These are phyloP conservation scores for Rubia tinctorum DNA, from an alignment of 305 asterid genomes.

Conservation along the genomic window DNA sequence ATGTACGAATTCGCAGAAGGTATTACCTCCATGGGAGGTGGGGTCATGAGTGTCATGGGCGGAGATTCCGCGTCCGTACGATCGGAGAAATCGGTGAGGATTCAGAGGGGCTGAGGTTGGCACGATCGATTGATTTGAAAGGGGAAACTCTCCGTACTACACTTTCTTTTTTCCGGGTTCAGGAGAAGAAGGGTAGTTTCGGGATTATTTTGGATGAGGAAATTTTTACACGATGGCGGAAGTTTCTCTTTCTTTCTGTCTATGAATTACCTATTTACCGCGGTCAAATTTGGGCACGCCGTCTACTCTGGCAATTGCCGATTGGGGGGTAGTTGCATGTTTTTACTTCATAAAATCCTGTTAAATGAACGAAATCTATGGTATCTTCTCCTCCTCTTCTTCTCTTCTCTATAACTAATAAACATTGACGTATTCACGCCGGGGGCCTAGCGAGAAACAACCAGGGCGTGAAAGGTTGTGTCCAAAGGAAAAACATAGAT, in stretches of 20 bases:
- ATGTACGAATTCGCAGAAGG: not conserved
- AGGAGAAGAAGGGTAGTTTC: not conserved
- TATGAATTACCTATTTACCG: not conserved
- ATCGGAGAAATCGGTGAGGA: conserved; percentile 16
- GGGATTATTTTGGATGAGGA: not conserved
- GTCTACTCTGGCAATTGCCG: too few relatives aligned
- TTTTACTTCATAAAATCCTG: too few relatives aligned
- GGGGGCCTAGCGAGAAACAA: too few relatives aligned
- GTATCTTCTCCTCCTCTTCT: too few relatives aligned
- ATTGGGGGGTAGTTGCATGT: too few relatives aligned
- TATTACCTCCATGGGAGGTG: conserved; percentile 32
- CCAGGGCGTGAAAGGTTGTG: too few relatives aligned
- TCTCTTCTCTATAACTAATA: too few relatives aligned
- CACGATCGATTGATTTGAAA: conserved; percentile 20
- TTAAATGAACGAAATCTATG: too few relatives aligned
- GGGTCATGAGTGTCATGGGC: conserved; percentile 27
- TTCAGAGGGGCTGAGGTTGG: conserved; percentile 3
- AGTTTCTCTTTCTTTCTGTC: not conserved
- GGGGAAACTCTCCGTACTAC: not conserved
- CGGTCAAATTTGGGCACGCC: too few relatives aligned
- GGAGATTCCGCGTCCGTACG: conserved; percentile 11
- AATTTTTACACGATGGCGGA: not conserved
- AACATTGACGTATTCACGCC: too few relatives aligned
- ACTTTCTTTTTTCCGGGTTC: not conserved
- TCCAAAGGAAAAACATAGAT: too few relatives aligned